phyloP scores from a whole-genome alignment of 495 filamentous ascomycete genomes.

The Aspergillus baeticus region DNA sequence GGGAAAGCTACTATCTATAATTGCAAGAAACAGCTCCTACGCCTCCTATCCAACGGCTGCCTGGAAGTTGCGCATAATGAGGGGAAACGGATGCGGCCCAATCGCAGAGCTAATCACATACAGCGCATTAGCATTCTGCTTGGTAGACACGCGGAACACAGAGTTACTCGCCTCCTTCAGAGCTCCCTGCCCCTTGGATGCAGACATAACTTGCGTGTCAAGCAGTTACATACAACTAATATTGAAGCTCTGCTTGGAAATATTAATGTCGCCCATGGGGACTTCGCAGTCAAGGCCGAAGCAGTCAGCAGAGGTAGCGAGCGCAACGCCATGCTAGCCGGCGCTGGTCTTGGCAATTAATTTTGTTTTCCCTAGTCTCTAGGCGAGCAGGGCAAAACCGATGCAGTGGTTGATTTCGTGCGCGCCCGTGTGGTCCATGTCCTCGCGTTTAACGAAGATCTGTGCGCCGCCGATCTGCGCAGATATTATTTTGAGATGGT shows the following conservation, averaged over 20 bases:
- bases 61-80: neutral
- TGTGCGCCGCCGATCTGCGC: neutral
- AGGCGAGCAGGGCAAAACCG: neutral
- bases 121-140: neutral
- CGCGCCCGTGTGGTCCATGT: neutral
- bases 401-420: neutral
- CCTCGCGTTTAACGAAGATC: neutral
- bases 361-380: neutral
- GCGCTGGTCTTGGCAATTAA: neutral
- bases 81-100: neutral
- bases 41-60: neutral
- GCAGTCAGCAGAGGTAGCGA: neutral
- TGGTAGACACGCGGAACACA: neutral
- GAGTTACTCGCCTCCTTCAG: neutral
- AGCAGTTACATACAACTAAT: neutral
- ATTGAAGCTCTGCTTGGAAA: neutral
- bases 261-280: neutral
- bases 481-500: constrained; percentile 28
- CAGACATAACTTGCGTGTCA: neutral
- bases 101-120: neutral
- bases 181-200: neutral
- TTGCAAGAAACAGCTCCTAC: neutral
- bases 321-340: neutral
- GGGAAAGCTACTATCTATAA: neutral
- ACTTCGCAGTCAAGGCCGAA: neutral